Percentiles rank a stretch among this genome's conserved stretches.
Conservation (phyloP, 768 basidiomycete species). For the Brasilioporus rufonigricans region DNA sequence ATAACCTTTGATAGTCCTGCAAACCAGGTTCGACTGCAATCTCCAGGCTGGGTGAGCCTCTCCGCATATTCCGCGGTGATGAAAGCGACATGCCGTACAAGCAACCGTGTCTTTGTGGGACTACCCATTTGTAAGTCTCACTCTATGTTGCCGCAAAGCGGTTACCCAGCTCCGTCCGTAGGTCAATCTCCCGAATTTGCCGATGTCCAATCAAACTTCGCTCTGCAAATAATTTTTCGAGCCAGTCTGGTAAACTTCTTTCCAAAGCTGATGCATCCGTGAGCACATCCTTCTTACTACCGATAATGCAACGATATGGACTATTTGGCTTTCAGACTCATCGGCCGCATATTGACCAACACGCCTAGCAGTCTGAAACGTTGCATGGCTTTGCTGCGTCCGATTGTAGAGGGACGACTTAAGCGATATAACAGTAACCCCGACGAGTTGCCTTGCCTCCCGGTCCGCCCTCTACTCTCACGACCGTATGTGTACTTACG, state of each 20-base stretch:
- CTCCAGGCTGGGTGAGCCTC: conserved; percentile 32
- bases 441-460: conserved; percentile 27
- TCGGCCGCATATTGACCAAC: conserved; percentile 33
- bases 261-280: conserved; percentile 36
- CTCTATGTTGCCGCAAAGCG: conserved; percentile 1
- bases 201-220: conserved; percentile 33
- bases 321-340: conserved; percentile 23
- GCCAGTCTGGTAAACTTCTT: conserved; percentile 34
- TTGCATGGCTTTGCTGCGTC: conserved; percentile 31
- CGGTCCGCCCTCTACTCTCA: conserved; percentile 26
- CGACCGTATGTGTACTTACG: conserved; percentile 4
- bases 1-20: conserved; percentile 1
- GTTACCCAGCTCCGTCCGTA: conserved; percentile 17
- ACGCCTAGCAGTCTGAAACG: conserved; percentile 29
- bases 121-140: conserved; percentile 34
- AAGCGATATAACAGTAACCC: conserved; percentile 25
- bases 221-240: conserved; percentile 32
- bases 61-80: conserved; percentile 28
- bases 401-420: conserved; percentile 34
- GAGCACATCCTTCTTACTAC: conserved; percentile 10
- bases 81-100: conserved; percentile 35
- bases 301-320: conserved; percentile 13
- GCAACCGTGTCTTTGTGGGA: conserved; percentile 43
- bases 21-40: conserved; percentile 7
- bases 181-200: conserved; percentile 38